These are phyloP conservation scores for Magnusiomyces suaveolens DNA, from an alignment of 1,139 yeast genomes.

Conservation along the genomic window DNA sequence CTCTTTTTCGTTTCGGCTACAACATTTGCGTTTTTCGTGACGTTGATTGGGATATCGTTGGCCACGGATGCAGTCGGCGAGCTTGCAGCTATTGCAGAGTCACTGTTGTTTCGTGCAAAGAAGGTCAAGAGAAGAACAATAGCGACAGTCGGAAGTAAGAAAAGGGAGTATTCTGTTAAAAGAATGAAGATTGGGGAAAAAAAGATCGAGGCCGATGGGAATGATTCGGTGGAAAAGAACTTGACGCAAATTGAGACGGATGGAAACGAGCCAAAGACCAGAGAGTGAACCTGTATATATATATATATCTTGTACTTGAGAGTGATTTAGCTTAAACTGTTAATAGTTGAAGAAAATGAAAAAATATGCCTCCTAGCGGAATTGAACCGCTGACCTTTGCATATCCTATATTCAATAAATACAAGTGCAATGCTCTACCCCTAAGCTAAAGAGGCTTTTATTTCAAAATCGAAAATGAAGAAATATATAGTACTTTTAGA, in stretches of 20 bases:
- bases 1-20: neutral
- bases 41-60: neutral
- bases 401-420: neutral
- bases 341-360: neutral
- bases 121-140: neutral
- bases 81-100: neutral
- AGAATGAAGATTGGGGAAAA: neutral
- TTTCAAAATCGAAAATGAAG: too few relatives aligned
- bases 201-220: neutral
- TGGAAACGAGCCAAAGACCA: neutral
- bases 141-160: neutral
- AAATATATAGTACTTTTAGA: too few relatives aligned
- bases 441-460: neutral
- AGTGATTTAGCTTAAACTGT: too few relatives aligned
- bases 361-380: neutral
- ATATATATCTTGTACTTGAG: too few relatives aligned
- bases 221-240: neutral
- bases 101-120: neutral
- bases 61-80: neutral
- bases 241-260: too few relatives aligned
- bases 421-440: slow-evolving; percentile 1
- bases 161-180: neutral
- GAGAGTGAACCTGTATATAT: neutral
- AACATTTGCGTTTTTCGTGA: neutral
- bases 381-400: slow-evolving; percentile 1